These are phyloP conservation scores for Acrodontium crateriforme DNA, from an alignment of 2,329 filamentous ascomycete genomes.

Conservation along the genomic window DNA sequence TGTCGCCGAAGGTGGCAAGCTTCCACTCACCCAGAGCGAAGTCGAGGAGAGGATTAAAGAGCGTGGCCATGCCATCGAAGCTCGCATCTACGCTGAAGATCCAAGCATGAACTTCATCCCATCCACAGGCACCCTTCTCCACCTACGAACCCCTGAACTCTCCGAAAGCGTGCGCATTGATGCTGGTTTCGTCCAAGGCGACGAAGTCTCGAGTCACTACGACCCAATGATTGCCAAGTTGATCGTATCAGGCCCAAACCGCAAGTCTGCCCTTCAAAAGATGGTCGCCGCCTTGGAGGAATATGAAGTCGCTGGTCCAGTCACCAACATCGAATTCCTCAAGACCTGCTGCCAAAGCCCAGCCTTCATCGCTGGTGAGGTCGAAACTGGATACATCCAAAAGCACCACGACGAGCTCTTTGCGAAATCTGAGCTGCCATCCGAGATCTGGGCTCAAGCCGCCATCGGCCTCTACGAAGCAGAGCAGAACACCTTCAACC, in stretches of 20 bases:
- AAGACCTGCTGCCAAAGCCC: conserved; percentile 72
- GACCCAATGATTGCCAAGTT: conserved; percentile 99
- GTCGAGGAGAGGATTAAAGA: conserved; percentile 56
- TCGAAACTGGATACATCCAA: conserved; percentile 93
- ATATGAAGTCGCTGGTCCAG: conserved; percentile 84
- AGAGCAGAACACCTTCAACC: conserved; percentile 25
- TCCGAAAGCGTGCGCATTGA: conserved; percentile 74
- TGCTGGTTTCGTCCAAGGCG: conserved; percentile 80
- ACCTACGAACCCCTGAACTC: conserved; percentile 59
- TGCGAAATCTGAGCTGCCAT: conserved; percentile 41
- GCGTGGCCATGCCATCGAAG: conserved; percentile 82
- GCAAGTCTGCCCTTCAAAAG: conserved; percentile 70
- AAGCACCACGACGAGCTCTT: conserved; percentile 77
- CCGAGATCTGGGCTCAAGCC: conserved; percentile 75
- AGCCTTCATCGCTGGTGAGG: conserved; percentile 72
- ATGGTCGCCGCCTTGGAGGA: conserved; percentile 66
- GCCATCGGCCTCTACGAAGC: conserved; percentile 52
- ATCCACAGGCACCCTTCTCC: conserved; percentile 76
- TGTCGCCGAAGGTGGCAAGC: conserved; percentile 58
- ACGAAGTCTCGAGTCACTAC: conserved; percentile 86
- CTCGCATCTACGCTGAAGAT: conserved; percentile 91
- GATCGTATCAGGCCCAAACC: conserved; percentile 70
- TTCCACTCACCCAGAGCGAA: conserved; percentile 52
- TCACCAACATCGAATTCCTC: conserved; percentile 94
- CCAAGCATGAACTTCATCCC: conserved; percentile 86